These are phyloP conservation scores for Aspergillus terreus DNA, from an alignment of 2,329 filamentous ascomycete species.

Conservation along the genomic window DNA sequence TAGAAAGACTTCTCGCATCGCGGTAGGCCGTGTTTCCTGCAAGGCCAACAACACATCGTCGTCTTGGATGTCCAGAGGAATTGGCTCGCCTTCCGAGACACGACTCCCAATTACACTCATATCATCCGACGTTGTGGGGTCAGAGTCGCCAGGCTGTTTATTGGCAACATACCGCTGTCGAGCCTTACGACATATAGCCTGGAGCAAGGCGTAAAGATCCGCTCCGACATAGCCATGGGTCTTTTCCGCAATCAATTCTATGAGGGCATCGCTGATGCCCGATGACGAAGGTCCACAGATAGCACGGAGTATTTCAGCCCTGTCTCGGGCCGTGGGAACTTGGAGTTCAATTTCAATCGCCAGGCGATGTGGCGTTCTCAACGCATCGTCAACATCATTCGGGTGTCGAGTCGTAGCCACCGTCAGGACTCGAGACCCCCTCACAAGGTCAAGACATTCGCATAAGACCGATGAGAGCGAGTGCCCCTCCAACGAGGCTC, in stretches of 20 bases:
- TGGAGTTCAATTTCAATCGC: constrained; percentile 67
- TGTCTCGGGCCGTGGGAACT: constrained; percentile 67
- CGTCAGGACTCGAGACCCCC: constrained; percentile 61
- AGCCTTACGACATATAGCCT: constrained; percentile 46
- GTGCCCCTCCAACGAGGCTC: constrained; percentile 45
- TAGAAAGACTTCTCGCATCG: constrained; percentile 84
- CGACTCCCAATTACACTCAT: not conserved
- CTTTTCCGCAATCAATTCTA: constrained; percentile 63
- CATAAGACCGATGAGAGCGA: constrained; percentile 40
- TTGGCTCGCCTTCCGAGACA: constrained; percentile 12
- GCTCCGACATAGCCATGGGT: constrained; percentile 85
- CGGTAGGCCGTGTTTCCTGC: constrained; percentile 68
- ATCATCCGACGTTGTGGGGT: not conserved
- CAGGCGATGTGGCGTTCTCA: constrained; percentile 65
- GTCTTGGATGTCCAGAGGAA: constrained; percentile 31
- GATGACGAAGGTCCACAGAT: constrained; percentile 47
- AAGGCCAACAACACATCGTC: constrained; percentile 52
- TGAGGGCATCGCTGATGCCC: constrained; percentile 49
- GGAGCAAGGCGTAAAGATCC: constrained; percentile 67
- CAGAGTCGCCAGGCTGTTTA: not conserved
- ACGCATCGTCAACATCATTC: constrained; percentile 65
- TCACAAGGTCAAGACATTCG: constrained; percentile 33
- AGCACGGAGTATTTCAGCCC: constrained; percentile 69
- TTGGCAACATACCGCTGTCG: constrained; percentile 30
- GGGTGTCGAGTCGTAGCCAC: constrained; percentile 71